A percentile compares a stretch with the other conserved stretches of the same genome.
These are phyloP conservation scores for Zychaea mexicana DNA, from an alignment of 371 early-diverging fungal species.

Conservation along the genomic window DNA sequence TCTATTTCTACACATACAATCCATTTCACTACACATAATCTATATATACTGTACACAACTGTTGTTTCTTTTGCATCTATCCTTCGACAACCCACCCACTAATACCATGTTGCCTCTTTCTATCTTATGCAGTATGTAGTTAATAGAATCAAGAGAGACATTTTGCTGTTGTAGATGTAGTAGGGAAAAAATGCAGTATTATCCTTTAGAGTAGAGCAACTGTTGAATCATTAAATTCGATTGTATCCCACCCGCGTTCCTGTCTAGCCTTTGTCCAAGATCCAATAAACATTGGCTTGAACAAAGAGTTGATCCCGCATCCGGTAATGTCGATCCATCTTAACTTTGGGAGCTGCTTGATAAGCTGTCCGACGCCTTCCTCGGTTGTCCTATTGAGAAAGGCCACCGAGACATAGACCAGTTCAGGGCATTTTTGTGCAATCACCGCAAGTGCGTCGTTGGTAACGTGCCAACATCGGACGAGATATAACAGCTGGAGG, in stretches of 20 bases:
- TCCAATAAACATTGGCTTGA: conserved; percentile 28
- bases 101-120: no score
- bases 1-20: not conserved
- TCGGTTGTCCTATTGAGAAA: conserved; percentile 33
- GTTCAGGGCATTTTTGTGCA: conserved; percentile 17
- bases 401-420: conserved; percentile 34
- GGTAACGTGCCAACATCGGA: conserved; percentile 43
- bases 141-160: not conserved
- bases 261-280: conserved; percentile 24
- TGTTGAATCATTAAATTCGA: conserved; percentile 27
- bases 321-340: conserved; percentile 41
- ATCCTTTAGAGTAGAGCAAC: conserved; percentile 26
- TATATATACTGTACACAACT: not conserved
- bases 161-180: not conserved
- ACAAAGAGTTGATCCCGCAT: conserved; percentile 35
- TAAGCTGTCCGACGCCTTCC: conserved; percentile 23
- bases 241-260: conserved; percentile 13
- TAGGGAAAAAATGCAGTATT: not conserved
- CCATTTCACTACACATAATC: not conserved
- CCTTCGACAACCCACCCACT: no score
- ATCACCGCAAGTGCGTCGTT: conserved; percentile 20
- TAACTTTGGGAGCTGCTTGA: conserved; percentile 15
- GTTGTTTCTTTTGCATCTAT: no score
- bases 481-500: conserved; percentile 32
- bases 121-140: not conserved